Conservation (phyloP, 2,329 filamentous ascomycete genomes). For the Apiospora aurea region DNA sequence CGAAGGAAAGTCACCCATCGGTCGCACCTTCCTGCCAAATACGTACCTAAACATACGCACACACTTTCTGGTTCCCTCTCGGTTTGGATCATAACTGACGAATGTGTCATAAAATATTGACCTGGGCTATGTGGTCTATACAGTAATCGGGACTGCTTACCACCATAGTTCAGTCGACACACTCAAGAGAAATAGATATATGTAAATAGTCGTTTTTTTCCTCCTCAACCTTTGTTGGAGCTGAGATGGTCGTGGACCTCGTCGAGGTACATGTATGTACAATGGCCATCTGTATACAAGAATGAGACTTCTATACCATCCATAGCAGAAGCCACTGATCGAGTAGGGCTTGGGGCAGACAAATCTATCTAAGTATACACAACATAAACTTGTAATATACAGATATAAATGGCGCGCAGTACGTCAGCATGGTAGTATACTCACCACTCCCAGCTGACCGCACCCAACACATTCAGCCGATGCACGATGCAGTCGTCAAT, state of each 20-base stretch:
- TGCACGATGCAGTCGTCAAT: too few relatives aligned
- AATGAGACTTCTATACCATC: background rate
- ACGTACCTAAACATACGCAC: background rate
- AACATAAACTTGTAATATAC: background rate
- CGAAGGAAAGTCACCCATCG: background rate
- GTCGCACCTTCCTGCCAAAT: background rate
- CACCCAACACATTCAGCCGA: background rate
- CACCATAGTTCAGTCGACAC: background rate
- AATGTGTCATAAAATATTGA: background rate
- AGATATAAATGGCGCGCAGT: background rate
- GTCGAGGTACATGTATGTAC: background rate
- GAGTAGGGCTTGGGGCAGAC: background rate
- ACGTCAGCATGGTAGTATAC: conserved; percentile 11
- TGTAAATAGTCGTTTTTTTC: too few relatives aligned
- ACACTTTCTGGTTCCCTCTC: background rate
- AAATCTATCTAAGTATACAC: conserved; percentile 7
- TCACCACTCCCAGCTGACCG: conserved; percentile 6
- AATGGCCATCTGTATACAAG: background rate
- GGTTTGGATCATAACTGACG: background rate
- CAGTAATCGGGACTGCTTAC: background rate
- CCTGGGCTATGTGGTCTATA: background rate
- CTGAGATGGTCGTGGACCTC: background rate
- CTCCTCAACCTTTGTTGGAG: too few relatives aligned
- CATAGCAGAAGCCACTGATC: background rate
- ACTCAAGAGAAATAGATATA: background rate